Conservation (phyloP, 306 rosid genomes). For the Adenanthera pavonina region DNA sequence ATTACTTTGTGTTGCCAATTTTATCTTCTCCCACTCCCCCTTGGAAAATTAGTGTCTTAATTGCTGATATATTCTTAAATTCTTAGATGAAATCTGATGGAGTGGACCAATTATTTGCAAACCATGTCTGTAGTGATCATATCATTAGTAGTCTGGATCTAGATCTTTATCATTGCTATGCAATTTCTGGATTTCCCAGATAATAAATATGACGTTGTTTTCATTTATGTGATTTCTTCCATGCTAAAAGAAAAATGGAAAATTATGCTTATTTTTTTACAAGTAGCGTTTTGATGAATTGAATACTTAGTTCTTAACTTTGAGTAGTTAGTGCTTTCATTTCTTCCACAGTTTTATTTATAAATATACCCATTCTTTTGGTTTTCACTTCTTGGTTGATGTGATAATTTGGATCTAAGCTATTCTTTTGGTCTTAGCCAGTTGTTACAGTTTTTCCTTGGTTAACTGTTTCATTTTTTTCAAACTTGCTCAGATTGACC, state of each 20-base stretch:
- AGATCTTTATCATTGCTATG: not conserved
- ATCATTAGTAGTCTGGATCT: not conserved
- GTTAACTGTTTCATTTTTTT: not conserved
- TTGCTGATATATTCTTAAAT: not conserved
- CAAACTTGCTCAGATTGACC: not conserved
- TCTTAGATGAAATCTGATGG: not conserved
- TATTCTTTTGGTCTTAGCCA: not conserved
- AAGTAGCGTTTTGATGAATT: conserved; percentile 6
- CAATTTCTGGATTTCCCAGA: not conserved
- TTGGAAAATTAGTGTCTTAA: not conserved
- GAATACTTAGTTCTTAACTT: not conserved
- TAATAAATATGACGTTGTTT: not conserved
- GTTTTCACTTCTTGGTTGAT: conserved; percentile 11
- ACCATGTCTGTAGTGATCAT: not conserved
- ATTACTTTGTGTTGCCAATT: not conserved
- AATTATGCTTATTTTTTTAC: not conserved
- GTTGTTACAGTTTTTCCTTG: not conserved
- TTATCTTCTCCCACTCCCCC: not conserved
- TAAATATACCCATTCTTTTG: not conserved
- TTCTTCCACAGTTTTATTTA: not conserved
- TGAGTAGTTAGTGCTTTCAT: not conserved
- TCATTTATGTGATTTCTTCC: conserved; percentile 23
- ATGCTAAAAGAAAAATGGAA: conserved; percentile 17
- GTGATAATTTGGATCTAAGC: conserved; percentile 18
- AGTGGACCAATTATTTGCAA: conserved; percentile 20